A percentile compares a stretch with the other conserved stretches of the same genome.
Evolutionary conservation across 345 rosid species (phyloP).

Genomic region (Acer campestre): DNA sequence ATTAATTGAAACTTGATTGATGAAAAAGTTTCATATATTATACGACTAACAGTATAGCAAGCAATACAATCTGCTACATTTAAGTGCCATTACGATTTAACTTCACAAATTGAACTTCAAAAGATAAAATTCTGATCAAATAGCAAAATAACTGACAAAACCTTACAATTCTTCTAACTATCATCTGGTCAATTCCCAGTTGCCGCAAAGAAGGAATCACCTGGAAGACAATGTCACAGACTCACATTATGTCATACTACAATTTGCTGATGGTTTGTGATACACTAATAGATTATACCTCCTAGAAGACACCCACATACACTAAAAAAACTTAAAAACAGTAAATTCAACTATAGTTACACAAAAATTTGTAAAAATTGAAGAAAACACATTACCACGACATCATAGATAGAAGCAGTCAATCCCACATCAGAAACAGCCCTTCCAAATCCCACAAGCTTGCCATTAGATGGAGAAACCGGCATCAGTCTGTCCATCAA

Average conservation of each 20-base stretch:
- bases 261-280: not conserved
- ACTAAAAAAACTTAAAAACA: not conserved
- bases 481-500: conserved; percentile 47
- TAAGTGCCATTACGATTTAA: not conserved
- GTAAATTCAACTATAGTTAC: not conserved
- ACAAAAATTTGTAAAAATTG: not conserved
- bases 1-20: not conserved
- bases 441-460: conserved; percentile 82
- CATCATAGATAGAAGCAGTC: conserved; percentile 84
- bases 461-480: conserved; percentile 52
- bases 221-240: conserved; percentile 52
- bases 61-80: not conserved
- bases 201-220: conserved; percentile 67
- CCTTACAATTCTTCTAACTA: conserved; percentile 75
- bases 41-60: not conserved
- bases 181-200: conserved; percentile 81
- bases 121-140: not conserved
- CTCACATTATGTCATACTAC: no score
- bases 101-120: not conserved
- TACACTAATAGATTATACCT: not conserved
- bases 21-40: not conserved
- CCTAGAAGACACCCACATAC: not conserved
- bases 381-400: conserved; percentile 48
- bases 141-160: conserved; percentile 23
- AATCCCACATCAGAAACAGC: conserved; percentile 81